Conservation (phyloP, 495 filamentous ascomycete species). For the Hyaloscypha hepaticicola region DNA sequence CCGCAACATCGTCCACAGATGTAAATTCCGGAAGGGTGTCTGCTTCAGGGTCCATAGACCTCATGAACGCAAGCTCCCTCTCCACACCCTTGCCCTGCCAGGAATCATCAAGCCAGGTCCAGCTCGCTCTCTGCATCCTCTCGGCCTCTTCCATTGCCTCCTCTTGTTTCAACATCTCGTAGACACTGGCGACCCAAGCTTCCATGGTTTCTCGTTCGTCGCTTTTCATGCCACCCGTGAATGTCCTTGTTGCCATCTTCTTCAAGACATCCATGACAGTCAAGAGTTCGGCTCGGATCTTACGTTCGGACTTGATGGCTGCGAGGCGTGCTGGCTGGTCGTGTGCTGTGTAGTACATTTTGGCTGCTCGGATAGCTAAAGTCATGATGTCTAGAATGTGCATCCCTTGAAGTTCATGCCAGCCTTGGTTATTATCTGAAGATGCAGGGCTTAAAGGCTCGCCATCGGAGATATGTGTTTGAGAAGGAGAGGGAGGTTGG, state of each 20-base stretch:
- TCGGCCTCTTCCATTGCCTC: slow-evolving; percentile 74
- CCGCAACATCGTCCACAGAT: slow-evolving; percentile 48
- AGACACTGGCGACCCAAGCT: slow-evolving; percentile 74
- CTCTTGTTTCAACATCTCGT: slow-evolving; percentile 70
- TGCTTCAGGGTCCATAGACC: slow-evolving; percentile 48
- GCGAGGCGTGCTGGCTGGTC: slow-evolving; percentile 79
- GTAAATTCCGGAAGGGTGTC: slow-evolving; percentile 69
- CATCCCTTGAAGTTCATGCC: slow-evolving; percentile 86
- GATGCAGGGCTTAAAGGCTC: slow-evolving; percentile 23
- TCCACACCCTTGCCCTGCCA: slow-evolving; percentile 76
- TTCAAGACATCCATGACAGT: slow-evolving; percentile 86
- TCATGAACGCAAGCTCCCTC: slow-evolving; percentile 81
- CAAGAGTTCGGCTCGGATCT: slow-evolving; percentile 77
- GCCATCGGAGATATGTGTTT: slow-evolving; percentile 11
- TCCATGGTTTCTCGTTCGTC: slow-evolving; percentile 72
- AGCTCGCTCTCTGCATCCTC: slow-evolving; percentile 63
- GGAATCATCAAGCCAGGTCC: slow-evolving; percentile 72
- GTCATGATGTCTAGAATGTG: slow-evolving; percentile 90
- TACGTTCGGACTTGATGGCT: slow-evolving; percentile 77
- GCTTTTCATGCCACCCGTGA: slow-evolving; percentile 74
- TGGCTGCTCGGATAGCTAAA: slow-evolving; percentile 88
- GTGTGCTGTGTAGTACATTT: slow-evolving; percentile 90
- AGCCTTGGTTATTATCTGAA: slow-evolving; percentile 51
- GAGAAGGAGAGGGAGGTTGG: slow-evolving; percentile 17
- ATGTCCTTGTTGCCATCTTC: slow-evolving; percentile 83